Base-by-base conservation (phyloP, 2,329 filamentous ascomycete species). In the Keithomyces neogunnii region DNA sequence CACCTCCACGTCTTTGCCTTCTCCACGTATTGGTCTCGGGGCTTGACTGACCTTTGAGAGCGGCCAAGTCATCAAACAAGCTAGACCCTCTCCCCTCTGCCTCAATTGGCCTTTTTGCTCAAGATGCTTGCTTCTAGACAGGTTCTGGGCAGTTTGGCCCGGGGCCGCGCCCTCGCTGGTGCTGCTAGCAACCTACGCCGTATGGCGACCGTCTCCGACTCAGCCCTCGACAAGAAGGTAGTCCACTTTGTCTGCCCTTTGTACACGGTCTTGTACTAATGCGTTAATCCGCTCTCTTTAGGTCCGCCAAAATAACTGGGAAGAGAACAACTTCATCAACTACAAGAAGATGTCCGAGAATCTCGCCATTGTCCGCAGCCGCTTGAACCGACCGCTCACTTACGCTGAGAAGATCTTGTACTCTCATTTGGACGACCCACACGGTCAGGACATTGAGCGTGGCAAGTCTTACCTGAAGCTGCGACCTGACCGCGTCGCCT, bases 341-440 rank as follows among this genome's bases (percentile, higher is more conserved):
- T 99, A 99, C 73, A 90, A 89, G 82, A 96, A 96, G 82, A 96
- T 97, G 90, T 90, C 88, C 63, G 91, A 97, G 78, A 97, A 96
- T 81, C 82, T 99, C 55, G 78, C 84, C 65, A 84, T 99, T 71
- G 93, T 99, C 62, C 88, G 93, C 67, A 72, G 77, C 64, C 86
- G 93, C 66, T 82, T 99, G 60, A 95, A 96, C 77, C 86, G 89
- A 63, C 93, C 93, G 61, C 83, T 99, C 64, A 93, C 90, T 63
- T 96, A 86, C 70, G 89, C 90, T 69, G 93, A 99, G 82, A 99
- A 99, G 84, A 91, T 99, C 66, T 82, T 97, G 63, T 99, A 99
- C 81, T 97, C 92, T 56, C 93, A 99, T 74, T 79, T 99, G 70
- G 93, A 97, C 75, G 89, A 99, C 71, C 93, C 93, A 51, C 88